Base-by-base conservation (phyloP, 2,329 filamentous ascomycete species). In the Cercospora sp. region DNA sequence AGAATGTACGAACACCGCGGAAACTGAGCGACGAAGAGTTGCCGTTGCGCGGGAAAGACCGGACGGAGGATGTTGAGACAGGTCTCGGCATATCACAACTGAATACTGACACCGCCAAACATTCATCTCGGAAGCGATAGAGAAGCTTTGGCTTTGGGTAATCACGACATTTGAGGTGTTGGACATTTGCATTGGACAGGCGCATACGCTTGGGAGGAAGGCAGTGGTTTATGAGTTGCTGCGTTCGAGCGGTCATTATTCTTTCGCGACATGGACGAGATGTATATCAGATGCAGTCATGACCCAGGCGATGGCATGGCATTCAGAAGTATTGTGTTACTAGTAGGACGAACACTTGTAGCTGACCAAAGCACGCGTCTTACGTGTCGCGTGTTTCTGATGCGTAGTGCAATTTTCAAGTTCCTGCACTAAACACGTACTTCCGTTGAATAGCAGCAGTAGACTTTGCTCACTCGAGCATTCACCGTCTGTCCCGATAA, bases 1-100 rank as follows among this genome's bases (percentile, higher is more conserved):
- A 57, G n/a, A 45, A 68, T 31, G 33, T 55, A 20, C 42, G 55
- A 7, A 68, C 62, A n/a, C 66, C 57, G 6, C 53, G 60, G 26
- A 55, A 64, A 26, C n/a, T 42, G 12, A 40, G 33, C 33, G 33
- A 51, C 33, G 12, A 63, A 40, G 12, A 20, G 53, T 18, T 63
- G 28, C 33, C 33, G 8, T 53, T 48, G 33, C 33, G 23, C 23
- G 9, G 23, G 16, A 61, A 13, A 42, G 36, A 28, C 26, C 59
- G 59, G 26, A 30, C 16, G 36, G 36, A 61, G 10, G 60, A 59
- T 51, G 12, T 7, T 8, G 65, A 33, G 16, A 67, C 60, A 4
- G 65, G 65, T 16, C 36, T 67, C 2, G 65, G 65, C 9, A 51
- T 67, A 26, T 63, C 60, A 23, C 18, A 23, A 9, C 60, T 51